phyloP scores from a whole-genome alignment of 2,329 filamentous ascomycete genomes.

The Cordyceps tenuipes region DNA sequence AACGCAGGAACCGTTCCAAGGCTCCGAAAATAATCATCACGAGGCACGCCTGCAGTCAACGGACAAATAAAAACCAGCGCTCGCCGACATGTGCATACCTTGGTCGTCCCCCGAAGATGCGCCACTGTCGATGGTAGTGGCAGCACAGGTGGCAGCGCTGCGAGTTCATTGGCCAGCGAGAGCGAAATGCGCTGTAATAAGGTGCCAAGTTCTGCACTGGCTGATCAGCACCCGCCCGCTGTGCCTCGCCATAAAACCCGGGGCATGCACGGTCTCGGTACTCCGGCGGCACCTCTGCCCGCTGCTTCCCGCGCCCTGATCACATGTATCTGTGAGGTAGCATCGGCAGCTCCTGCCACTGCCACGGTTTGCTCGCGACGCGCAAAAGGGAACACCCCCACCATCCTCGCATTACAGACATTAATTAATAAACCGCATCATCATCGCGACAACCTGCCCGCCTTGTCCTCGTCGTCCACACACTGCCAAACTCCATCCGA shows the following conservation, averaged over 20 bases:
- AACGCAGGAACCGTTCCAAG: background rate
- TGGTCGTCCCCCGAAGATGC: background rate
- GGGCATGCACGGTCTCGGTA: background rate
- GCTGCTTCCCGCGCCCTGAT: background rate
- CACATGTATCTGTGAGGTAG: conserved; percentile 7
- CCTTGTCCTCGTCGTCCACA: background rate
- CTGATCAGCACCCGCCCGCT: background rate
- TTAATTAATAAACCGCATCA: background rate
- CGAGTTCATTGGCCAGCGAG: conserved; percentile 20
- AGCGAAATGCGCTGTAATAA: background rate
- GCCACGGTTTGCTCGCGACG: conserved; percentile 7
- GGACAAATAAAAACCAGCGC: conserved; percentile 1
- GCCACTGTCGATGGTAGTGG: conserved; percentile 14
- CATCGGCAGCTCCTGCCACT: background rate
- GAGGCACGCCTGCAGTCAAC: background rate
- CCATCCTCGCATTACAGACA: background rate
- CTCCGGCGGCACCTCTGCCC: background rate
- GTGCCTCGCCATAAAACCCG: background rate
- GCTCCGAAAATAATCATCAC: conserved; percentile 2
- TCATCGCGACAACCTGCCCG: background rate
- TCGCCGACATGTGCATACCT: background rate
- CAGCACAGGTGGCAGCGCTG: conserved; percentile 19
- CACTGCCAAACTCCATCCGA: background rate
- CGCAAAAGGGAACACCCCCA: conserved; percentile 1
- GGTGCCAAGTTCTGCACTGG: background rate